Conservation (phyloP, 345 rosid species). For the Reutealis trisperma region DNA sequence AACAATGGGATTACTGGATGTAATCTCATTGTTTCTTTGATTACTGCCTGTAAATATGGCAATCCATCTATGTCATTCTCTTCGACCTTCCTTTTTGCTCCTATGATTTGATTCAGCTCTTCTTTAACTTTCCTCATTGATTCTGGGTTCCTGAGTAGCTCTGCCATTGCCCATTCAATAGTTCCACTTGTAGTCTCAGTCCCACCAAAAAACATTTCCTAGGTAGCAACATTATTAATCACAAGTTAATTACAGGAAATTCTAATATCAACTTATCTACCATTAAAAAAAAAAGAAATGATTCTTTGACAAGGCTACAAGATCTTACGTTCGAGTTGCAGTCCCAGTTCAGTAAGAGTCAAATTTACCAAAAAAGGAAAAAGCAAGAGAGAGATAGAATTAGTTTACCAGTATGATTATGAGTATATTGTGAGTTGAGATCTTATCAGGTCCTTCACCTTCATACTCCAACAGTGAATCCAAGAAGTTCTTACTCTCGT, state of each 20-base stretch:
- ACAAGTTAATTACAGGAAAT: not conserved
- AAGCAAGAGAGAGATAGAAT: not conserved
- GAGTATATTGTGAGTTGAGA: constrained; percentile 5
- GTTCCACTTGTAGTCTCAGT: constrained; percentile 23
- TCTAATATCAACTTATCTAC: too few species aligned
- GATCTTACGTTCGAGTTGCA: too few species aligned
- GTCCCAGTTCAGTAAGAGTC: too few species aligned
- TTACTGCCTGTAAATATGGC: constrained; percentile 17
- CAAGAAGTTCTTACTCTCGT: constrained; percentile 2
- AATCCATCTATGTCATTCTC: constrained; percentile 18
- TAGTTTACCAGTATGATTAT: constrained; percentile 15
- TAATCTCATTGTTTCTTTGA: constrained; percentile 10
- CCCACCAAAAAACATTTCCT: constrained; percentile 25
- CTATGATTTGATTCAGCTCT: constrained; percentile 18
- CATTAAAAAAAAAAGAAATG: too few species aligned
- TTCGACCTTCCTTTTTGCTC: constrained; percentile 1
- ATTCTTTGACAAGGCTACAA: too few species aligned
- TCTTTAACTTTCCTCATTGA: constrained; percentile 17
- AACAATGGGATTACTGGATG: constrained; percentile 13
- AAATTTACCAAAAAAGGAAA: too few species aligned
- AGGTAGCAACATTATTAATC: not conserved
- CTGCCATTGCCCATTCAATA: constrained; percentile 20
- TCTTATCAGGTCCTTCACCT: constrained; percentile 6
- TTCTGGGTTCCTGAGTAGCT: constrained; percentile 17
- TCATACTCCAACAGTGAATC: constrained; percentile 19